Evolutionary conservation across 225 moss, liverwort and hornwort species (phyloP), one percentile per base, ranked within the genome.

Genomic region (Sphagnum tenellum): DNA sequence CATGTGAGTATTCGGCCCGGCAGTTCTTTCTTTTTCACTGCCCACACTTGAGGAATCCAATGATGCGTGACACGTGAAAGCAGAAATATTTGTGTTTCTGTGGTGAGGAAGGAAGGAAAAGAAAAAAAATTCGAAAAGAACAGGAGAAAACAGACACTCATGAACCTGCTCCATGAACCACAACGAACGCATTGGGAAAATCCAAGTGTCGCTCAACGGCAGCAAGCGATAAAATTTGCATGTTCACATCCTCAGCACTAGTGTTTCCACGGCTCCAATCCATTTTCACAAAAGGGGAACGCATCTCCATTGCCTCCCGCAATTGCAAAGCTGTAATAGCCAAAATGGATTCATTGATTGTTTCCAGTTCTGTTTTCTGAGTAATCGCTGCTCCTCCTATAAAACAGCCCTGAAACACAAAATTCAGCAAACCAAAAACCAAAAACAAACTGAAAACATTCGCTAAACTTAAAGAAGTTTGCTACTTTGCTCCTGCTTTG

Each of bases 81-180:
- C 29, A 29, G 29, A 29, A 29, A 29, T 29, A 29, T 29, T 29
- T 29, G 29, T 29, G 29, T 29, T 4, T 52, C 52, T 9, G 47
- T 45, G 12, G 45, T 7, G 11, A 8, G 49, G 7, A 46, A 3
- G 46, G 11, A 45, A 47, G 45, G 2, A 5, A 5, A 4, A 7
- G 3, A 3, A 45, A 12, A 45, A 44, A 11, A 63, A 29, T 63
- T 3, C 46, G 12, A 63, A 2, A 47, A 3, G 63, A 5, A 5
- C 58, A 57, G 7, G 12, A 75, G 46, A 50, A 11, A 62, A 8
- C 5, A 63, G 45, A 52, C 66, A 75, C 67, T 85, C 71, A 80
- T 75, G 63, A 66, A 95, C 95, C 96, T 92, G 96, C 96, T 50
- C 96, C 96, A 61, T 96, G 96, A 73, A 92, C 92, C 49, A 96